Evolutionary conservation across 768 basidiomycete species (phyloP).

Genomic region (Gloeopeniophorella convolvens): DNA sequence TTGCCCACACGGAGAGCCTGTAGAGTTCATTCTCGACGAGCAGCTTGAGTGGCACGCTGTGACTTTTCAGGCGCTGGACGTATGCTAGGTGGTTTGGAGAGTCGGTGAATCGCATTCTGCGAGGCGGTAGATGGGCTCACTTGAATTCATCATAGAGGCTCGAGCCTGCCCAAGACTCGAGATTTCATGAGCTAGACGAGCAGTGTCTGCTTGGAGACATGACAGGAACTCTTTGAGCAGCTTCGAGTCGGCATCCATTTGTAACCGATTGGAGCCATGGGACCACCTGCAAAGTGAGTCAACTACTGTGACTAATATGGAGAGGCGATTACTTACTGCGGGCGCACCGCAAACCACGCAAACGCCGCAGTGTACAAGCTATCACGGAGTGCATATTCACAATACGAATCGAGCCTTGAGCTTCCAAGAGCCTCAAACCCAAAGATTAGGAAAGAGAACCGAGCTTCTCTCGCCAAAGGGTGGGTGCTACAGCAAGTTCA

Average conservation of each 20-base stretch:
- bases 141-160: slow-evolving; percentile 22
- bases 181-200: slow-evolving; percentile 50
- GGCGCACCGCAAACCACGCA: slow-evolving; percentile 89
- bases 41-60: slow-evolving; percentile 71
- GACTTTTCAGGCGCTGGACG: slow-evolving; percentile 44
- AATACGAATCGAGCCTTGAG: slow-evolving; percentile 75
- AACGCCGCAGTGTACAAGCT: slow-evolving; percentile 75
- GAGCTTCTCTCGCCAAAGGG: slow-evolving; percentile 81
- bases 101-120: slow-evolving; percentile 5
- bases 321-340: slow-evolving; percentile 56
- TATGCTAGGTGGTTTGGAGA: slow-evolving; percentile 45
- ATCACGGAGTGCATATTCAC: slow-evolving; percentile 71
- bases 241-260: slow-evolving; percentile 84
- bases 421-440: slow-evolving; percentile 90
- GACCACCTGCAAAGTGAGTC: slow-evolving; percentile 63
- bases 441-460: slow-evolving; percentile 87
- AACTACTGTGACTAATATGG: no score
- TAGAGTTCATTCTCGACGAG: slow-evolving; percentile 89
- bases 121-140: slow-evolving; percentile 32
- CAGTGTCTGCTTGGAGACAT: slow-evolving; percentile 66
- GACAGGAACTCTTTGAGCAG: slow-evolving; percentile 78
- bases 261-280: slow-evolving; percentile 88
- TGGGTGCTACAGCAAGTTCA: slow-evolving; percentile 58
- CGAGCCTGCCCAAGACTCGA: slow-evolving; percentile 59
- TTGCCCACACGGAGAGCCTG: slow-evolving; percentile 83